Percentiles rank a stretch among this genome's conserved stretches.
These are phyloP conservation scores for Tephrocybe sp. DNA, from an alignment of 768 basidiomycete genomes.

Conservation along the genomic window DNA sequence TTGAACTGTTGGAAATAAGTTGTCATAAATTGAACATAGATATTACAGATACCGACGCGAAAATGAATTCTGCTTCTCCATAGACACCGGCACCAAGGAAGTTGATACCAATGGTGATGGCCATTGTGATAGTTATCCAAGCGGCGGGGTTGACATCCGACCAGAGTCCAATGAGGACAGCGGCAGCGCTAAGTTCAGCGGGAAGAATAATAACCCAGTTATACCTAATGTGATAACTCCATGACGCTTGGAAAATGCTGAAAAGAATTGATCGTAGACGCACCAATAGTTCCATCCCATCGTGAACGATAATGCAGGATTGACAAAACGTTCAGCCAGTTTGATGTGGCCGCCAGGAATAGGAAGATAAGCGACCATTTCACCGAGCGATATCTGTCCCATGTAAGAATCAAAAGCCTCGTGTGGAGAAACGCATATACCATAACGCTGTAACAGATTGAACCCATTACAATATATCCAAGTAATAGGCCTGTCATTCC, in stretches of 20 bases:
- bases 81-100: slow-evolving; percentile 75
- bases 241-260: not conserved
- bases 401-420: not conserved
- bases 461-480: slow-evolving; percentile 64
- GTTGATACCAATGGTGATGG: slow-evolving; percentile 77
- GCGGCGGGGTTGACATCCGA: slow-evolving; percentile 58
- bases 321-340: slow-evolving; percentile 78
- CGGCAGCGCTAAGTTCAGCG: slow-evolving; percentile 71
- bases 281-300: slow-evolving; percentile 55
- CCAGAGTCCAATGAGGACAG: slow-evolving; percentile 80
- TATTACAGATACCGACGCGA: slow-evolving; percentile 59
- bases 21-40: slow-evolving; percentile 12
- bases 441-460: slow-evolving; percentile 74
- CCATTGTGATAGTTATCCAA: slow-evolving; percentile 77
- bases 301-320: slow-evolving; percentile 64
- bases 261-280: not conserved
- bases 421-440: slow-evolving; percentile 26
- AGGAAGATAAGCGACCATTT: slow-evolving; percentile 78
- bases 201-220: slow-evolving; percentile 68
- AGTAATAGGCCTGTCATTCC: slow-evolving; percentile 52
- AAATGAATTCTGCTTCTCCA: slow-evolving; percentile 84
- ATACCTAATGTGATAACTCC: slow-evolving; percentile 30
- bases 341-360: slow-evolving; percentile 80
- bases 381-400: slow-evolving; percentile 59
- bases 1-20: slow-evolving; percentile 43